Evolutionary conservation across 345 rosid genomes (phyloP).

Genomic region (Corymbia maculata): DNA sequence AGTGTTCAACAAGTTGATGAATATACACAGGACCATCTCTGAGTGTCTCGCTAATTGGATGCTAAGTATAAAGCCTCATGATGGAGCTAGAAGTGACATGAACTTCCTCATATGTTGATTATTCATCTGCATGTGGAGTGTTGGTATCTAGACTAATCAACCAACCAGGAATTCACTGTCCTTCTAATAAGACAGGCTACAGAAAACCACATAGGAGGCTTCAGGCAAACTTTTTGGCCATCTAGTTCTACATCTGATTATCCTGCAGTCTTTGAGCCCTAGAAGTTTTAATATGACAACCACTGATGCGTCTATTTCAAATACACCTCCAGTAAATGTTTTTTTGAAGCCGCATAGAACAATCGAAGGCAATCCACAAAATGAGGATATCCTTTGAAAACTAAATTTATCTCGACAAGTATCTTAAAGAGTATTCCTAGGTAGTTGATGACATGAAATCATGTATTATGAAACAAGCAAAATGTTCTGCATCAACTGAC

Average conservation of each 20-base stretch:
- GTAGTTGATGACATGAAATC: not conserved
- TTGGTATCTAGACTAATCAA: not conserved
- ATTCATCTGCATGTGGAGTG: not conserved
- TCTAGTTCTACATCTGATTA: not conserved
- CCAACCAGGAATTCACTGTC: not conserved
- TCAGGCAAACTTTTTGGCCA: not conserved
- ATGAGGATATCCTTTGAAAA: not conserved
- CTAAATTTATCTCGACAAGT: not conserved
- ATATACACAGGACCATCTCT: not conserved
- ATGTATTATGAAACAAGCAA: not conserved
- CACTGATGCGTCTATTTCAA: not conserved
- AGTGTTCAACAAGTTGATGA: not conserved
- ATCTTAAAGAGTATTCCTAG: not conserved
- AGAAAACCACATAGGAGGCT: not conserved
- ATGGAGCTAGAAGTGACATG: not conserved
- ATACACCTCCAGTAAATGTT: not conserved
- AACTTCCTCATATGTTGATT: not conserved
- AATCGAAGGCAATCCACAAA: not conserved
- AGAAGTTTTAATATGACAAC: not conserved
- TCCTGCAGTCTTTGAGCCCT: not conserved
- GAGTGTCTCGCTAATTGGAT: not conserved
- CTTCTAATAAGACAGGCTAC: not conserved
- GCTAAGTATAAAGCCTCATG: not conserved
- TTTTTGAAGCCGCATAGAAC: not conserved
- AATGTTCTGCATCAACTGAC: constrained; percentile 11